These are phyloP conservation scores for Spergularia marina DNA, from an alignment of 148 eudicot species.

Conservation along the genomic window DNA sequence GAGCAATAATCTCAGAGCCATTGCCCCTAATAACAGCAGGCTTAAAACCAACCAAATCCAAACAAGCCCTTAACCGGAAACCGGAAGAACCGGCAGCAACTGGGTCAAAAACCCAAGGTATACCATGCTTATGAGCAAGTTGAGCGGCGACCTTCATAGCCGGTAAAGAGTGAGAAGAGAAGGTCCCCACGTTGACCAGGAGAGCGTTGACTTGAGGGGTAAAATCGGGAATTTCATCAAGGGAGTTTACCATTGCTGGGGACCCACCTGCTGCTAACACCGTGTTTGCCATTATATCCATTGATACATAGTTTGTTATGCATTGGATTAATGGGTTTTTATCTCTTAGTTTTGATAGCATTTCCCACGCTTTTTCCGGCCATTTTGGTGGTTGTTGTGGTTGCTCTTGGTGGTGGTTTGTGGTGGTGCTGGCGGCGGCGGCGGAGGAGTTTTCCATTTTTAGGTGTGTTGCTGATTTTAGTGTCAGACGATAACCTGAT, in stretches of 20 bases:
- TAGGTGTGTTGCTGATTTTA: too few species aligned
- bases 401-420: not conserved
- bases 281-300: slow-evolving; percentile 30
- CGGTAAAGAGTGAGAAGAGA: slow-evolving; percentile 55
- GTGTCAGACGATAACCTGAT: too few species aligned
- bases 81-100: slow-evolving; percentile 73
- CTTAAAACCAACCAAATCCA: slow-evolving; percentile 56
- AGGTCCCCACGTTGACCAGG: slow-evolving; percentile 70
- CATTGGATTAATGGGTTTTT: slow-evolving; percentile 30
- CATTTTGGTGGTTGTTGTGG: not conserved
- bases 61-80: slow-evolving; percentile 73
- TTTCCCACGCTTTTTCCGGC: slow-evolving; percentile 15
- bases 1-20: slow-evolving; percentile 85
- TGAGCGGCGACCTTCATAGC: slow-evolving; percentile 70
- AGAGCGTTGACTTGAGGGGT: slow-evolving; percentile 59
- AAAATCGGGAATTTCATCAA: slow-evolving; percentile 45
- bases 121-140: slow-evolving; percentile 31
- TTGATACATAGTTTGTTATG: slow-evolving; percentile 31
- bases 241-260: slow-evolving; percentile 24
- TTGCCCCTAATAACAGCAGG: slow-evolving; percentile 84
- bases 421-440: not conserved
- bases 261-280: slow-evolving; percentile 26
- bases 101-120: slow-evolving; percentile 94
- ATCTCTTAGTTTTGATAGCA: slow-evolving; percentile 14
- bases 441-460: not conserved